A percentile compares a stretch with the other conserved stretches of the same genome.
phyloP scores from a whole-genome alignment of 2,329 filamentous ascomycete species.

The Pseudocercospora cruenta region DNA sequence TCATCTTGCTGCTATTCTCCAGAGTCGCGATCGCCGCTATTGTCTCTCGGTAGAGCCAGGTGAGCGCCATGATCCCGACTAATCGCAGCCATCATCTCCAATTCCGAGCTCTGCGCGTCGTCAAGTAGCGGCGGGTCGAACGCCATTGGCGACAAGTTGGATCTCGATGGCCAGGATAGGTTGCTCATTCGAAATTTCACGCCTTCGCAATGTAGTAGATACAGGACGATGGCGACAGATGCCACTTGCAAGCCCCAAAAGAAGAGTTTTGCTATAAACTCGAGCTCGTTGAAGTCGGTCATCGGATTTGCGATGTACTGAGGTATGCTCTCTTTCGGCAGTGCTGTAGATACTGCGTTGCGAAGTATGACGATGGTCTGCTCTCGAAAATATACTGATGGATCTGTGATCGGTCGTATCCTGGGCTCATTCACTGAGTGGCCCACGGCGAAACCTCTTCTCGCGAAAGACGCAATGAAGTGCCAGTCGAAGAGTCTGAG shows the following conservation, averaged over 20 bases:
- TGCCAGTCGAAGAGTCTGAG: constrained; percentile 2
- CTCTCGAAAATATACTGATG: neutral
- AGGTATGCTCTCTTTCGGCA: too few relatives aligned
- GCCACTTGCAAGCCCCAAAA: neutral
- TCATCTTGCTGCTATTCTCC: too few relatives aligned
- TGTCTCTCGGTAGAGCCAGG: neutral
- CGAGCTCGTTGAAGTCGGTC: neutral
- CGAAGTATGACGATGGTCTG: constrained; percentile 2
- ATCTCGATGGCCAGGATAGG: neutral
- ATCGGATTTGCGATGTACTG: neutral
- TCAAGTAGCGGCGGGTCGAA: neutral
- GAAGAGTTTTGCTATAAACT: neutral
- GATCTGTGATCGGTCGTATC: neutral
- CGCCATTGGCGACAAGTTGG: neutral
- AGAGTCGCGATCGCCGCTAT: neutral
- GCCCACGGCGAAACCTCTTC: neutral
- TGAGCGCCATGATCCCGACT: neutral
- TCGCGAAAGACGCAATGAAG: constrained; percentile 1
- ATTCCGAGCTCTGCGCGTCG: neutral
- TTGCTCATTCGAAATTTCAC: neutral
- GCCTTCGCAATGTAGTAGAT: neutral
- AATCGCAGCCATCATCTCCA: neutral
- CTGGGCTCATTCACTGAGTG: neutral
- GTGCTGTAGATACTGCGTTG: neutral
- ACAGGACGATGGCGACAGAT: neutral